These are phyloP conservation scores for Rhododendron kiyosumense DNA, from an alignment of 148 eudicot species.

Conservation along the genomic window DNA sequence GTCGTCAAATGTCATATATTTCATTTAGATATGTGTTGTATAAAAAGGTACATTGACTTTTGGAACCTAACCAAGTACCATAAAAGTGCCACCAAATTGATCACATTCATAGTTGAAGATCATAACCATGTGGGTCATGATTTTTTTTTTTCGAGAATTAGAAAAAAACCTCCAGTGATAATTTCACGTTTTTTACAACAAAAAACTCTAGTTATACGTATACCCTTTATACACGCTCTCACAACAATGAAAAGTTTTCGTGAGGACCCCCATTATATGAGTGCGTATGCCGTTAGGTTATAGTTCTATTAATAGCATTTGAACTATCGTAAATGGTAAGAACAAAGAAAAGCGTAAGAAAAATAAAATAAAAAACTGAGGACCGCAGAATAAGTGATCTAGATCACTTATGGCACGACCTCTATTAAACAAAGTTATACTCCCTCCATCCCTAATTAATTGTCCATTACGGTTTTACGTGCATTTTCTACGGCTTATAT, in stretches of 20 bases:
- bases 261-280: background rate
- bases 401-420: background rate
- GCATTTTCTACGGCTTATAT: too few species aligned
- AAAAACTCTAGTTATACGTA: background rate
- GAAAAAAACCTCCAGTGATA: background rate
- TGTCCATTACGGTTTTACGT: too few species aligned
- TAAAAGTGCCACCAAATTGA: background rate
- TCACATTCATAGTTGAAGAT: background rate
- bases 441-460: too few species aligned
- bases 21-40: background rate
- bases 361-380: background rate
- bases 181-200: too few species aligned
- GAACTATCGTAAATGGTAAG: background rate
- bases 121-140: background rate
- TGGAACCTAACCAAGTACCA: constrained; percentile 2
- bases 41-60: background rate
- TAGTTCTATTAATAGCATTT: too few species aligned
- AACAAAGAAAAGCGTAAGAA: background rate
- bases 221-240: background rate
- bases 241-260: background rate
- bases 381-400: background rate
- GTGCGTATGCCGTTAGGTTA: background rate
- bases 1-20: background rate
- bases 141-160: too few species aligned
- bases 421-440: too few species aligned